Evolutionary conservation across 139 green algal genomes (phyloP), one percentile per base, ranked within the genome.

Genomic region (Limnomonas spitsbergensis): DNA sequence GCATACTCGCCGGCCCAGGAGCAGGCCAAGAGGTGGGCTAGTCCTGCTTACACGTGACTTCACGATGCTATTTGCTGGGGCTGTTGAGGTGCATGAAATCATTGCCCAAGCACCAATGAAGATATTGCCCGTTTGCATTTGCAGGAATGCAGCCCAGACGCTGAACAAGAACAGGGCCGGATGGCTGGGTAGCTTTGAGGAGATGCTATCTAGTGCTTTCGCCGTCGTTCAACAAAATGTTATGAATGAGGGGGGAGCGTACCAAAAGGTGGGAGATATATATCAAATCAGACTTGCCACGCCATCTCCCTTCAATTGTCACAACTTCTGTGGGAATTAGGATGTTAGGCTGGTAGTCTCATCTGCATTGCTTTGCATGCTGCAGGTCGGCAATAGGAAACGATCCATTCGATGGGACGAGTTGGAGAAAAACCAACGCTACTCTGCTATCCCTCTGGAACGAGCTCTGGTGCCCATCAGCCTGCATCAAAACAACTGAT

Each of bases 1-100:
- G 71, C 66, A 2, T 92, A 93, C 85, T 90, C 81, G 38, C 83
- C 83, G 6, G 77, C 82, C 38, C 88, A 93, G 79, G 89, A 39
- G 24, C 66, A 72, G 66, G n/a, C 66, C 24, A 32, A 92, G 66
- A 81, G 66, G 36, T 84, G 85, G 24, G 80, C 87, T 39, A 85
- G 81, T 74, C 85, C 2, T 42, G 29, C 4, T 66, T 53, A 40
- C 27, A 7, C 3, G 4, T 35, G 24, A 2, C 14, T 54, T 4
- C 3, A n/a, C 29, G 37, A 40, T 38, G 1, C 27, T 1, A n/a
- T n/a, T n/a, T n/a, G n/a, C n/a, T n/a, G n/a, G n/a, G n/a, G n/a
- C n/a, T n/a, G n/a, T n/a, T n/a, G n/a, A n/a, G n/a, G n/a, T n/a
- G n/a, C n/a, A n/a, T n/a, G n/a, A n/a, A n/a, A n/a, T n/a, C n/a